Conservation (phyloP, 2,329 filamentous ascomycete species). For the Fusarium abutilonis region DNA sequence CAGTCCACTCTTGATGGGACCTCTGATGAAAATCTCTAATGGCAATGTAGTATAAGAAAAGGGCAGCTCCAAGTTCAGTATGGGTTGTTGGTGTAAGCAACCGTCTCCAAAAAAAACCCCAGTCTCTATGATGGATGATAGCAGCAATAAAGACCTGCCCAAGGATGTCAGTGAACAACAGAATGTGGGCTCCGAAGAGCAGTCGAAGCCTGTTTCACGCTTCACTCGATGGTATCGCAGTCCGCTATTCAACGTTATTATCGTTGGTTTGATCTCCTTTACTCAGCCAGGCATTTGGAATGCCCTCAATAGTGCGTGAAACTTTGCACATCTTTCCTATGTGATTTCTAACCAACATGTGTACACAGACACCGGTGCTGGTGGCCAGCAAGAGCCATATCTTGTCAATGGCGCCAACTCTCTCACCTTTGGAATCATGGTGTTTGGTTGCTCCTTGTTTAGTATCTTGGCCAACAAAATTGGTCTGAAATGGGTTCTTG, state of each 20-base stretch:
- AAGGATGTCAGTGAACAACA: constrained; percentile 30
- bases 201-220: constrained; percentile 35
- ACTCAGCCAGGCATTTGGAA: constrained; percentile 64
- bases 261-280: constrained; percentile 64
- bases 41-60: constrained; percentile 13
- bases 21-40: constrained; percentile 3
- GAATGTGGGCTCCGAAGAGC: constrained; percentile 7
- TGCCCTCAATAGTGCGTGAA: constrained; percentile 57
- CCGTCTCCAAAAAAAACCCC: constrained; percentile 20
- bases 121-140: constrained; percentile 13
- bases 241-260: constrained; percentile 60
- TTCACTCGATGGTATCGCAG: constrained; percentile 42
- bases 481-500: constrained; percentile 57
- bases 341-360: too few relatives aligned
- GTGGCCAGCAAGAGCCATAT: constrained; percentile 62
- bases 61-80: neutral
- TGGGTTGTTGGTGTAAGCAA: neutral
- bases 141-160: constrained; percentile 30
- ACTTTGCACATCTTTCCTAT: neutral
- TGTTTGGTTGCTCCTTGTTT: constrained; percentile 55
- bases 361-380: constrained; percentile 56
- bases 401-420: constrained; percentile 49
- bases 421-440: constrained; percentile 54
- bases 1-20: constrained; percentile 27
- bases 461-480: constrained; percentile 60